A percentile compares a stretch with the other conserved stretches of the same genome.
These are phyloP conservation scores for Pugionium dolabratum DNA, from an alignment of 345 rosid species.

Conservation along the genomic window DNA sequence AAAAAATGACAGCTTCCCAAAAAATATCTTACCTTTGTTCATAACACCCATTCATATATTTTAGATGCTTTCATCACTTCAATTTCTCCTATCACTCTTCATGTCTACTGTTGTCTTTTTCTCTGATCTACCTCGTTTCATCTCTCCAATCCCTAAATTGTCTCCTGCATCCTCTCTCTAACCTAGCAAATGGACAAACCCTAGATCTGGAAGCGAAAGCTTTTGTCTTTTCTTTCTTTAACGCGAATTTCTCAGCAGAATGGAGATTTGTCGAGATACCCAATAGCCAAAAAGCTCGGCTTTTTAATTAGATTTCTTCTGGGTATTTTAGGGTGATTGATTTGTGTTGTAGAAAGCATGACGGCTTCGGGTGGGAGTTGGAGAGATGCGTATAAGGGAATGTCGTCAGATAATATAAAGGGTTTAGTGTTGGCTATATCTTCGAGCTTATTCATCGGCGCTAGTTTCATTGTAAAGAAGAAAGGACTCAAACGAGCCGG, in stretches of 20 bases:
- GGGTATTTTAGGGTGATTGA: conserved; percentile 6
- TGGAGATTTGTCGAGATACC: conserved; percentile 24
- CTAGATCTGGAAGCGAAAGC: conserved; percentile 33
- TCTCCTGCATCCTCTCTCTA: conserved; percentile 30
- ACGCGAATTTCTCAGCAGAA: background rate
- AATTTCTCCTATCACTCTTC: conserved; percentile 19
- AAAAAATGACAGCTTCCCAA: background rate
- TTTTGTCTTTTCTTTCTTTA: conserved; percentile 2
- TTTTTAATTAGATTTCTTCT: background rate
- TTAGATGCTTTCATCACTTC: conserved; percentile 9
- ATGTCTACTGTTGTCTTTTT: background rate
- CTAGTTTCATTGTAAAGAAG: conserved; percentile 82
- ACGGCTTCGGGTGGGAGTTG: conserved; percentile 36
- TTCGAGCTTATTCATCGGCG: conserved; percentile 71
- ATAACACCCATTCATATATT: too few species aligned
- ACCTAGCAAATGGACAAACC: conserved; percentile 16
- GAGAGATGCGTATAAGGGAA: conserved; percentile 57
- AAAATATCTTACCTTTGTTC: background rate
- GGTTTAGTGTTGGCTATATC: conserved; percentile 42
- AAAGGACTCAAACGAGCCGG: conserved; percentile 78
- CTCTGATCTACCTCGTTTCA: conserved; percentile 22
- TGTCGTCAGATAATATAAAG: conserved; percentile 73
- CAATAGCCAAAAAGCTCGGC: conserved; percentile 21
- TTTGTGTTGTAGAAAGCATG: conserved; percentile 26
- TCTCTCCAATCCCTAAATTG: conserved; percentile 18